Base-by-base conservation (phyloP, 2,329 filamentous ascomycete species). In the Pseudogymnoascus sp. region DNA sequence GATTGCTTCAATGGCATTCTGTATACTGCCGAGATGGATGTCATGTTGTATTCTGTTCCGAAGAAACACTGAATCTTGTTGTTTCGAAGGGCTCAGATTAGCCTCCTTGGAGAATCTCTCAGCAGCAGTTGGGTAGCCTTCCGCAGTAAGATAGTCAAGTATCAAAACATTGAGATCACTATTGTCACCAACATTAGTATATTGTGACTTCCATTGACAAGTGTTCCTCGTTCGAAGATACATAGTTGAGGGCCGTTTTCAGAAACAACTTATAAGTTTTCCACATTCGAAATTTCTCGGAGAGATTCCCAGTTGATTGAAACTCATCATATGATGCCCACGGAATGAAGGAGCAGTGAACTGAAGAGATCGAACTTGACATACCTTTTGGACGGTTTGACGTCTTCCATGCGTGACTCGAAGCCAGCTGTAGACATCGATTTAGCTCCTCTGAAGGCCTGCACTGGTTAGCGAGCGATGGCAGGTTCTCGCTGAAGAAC, bases 221-320 rank as follows among this genome's bases (percentile, higher is more conserved):
- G 11, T 26, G 29, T 24, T 59, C 37, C 8, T 59, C 14, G 29
- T 50, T 44, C 29, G n/a, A 44, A 35, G 13, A 2, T 10, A n/a
- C 8, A 11, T 24, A 37, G 13, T 61, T 24, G 31, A 26, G 59
- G 35, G 35, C 65, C 62, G 74, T 65, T 67, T 67, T 89, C 86
- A 88, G 86, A 86, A 82, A 86, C 86, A 89, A 88, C 86, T 90
- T 87, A 87, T 82, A 79, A 81, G 77, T 86, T 91, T 86, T 99
- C 95, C 88, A 90, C 95, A 99, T 83, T 78, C 70, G 69, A 76
- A 79, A 80, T 78, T 85, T 83, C 90, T 97, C 91, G 89, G 95
- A 99, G 96, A 99, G 95, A 99, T 99, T 99, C 95, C 95, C 95
- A 99, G 96, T 90, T 87, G 72, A 87, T 82, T 79, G 79, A 79